Conservation (phyloP, 768 basidiomycete genomes). For the Tulasnella calospora region DNA sequence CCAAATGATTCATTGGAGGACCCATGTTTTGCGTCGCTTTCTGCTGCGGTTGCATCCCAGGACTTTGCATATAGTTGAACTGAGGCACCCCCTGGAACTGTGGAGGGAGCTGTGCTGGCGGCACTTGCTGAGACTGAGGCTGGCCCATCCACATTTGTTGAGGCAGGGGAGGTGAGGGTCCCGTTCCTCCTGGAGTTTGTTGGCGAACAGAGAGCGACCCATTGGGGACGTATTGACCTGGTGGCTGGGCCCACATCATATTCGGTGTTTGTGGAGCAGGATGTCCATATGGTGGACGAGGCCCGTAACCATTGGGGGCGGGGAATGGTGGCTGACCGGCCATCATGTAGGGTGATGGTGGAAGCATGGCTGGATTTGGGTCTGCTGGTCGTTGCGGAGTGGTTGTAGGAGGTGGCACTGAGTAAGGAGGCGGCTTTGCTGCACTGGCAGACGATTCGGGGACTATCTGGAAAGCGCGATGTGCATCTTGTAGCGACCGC, state of each 20-base stretch:
- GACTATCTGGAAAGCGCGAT: slow-evolving; percentile 81
- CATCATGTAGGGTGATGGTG: background rate
- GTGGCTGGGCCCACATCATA: slow-evolving; percentile 13
- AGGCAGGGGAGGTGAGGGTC: slow-evolving; percentile 15
- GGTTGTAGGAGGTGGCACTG: background rate
- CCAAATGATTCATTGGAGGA: background rate
- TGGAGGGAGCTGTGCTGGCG: background rate
- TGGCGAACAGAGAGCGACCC: background rate
- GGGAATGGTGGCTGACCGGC: background rate
- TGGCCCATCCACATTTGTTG: slow-evolving; percentile 8
- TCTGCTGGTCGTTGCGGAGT: background rate
- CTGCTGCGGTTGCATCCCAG: background rate
- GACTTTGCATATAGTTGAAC: background rate
- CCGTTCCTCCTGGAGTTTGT: background rate
- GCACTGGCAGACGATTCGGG: slow-evolving; percentile 38
- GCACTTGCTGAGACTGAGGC: slow-evolving; percentile 16
- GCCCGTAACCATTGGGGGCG: background rate
- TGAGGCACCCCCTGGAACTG: background rate
- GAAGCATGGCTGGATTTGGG: background rate
- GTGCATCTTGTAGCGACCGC: slow-evolving; percentile 69
- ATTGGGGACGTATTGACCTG: background rate
- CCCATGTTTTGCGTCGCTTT: background rate
- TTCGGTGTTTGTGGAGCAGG: background rate
- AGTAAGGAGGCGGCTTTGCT: background rate
- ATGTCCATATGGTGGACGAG: background rate